Evolutionary conservation across 495 filamentous ascomycete species (phyloP).

Genomic region (Lineolata rhizophorae): DNA sequence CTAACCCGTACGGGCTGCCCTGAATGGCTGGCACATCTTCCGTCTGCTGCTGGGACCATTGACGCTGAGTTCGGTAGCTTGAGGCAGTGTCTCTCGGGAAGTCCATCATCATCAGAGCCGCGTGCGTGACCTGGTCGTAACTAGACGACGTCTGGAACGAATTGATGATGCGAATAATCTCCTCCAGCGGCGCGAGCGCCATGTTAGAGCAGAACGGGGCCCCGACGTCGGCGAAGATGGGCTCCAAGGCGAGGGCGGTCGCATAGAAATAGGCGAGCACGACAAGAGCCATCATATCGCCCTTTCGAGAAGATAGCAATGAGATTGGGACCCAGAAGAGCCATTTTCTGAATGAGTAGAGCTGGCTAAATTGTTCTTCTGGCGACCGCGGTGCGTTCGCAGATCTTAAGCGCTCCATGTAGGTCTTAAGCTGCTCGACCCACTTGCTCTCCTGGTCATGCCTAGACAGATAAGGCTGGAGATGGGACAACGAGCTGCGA

Average conservation of each 20-base stretch:
- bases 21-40: slow-evolving; percentile 6
- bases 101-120: slow-evolving; percentile 16
- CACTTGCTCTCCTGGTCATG: slow-evolving; percentile 52
- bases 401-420: slow-evolving; percentile 56
- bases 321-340: slow-evolving; percentile 81
- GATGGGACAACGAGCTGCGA: slow-evolving; percentile 43
- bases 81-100: slow-evolving; percentile 13
- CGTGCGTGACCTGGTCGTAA: slow-evolving; percentile 10
- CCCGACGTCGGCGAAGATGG: slow-evolving; percentile 75
- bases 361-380: slow-evolving; percentile 66
- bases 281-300: slow-evolving; percentile 45
- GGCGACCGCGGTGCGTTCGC: slow-evolving; percentile 50
- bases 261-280: slow-evolving; percentile 85
- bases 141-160: slow-evolving; percentile 12
- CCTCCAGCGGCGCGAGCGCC: slow-evolving; percentile 16
- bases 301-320: slow-evolving; percentile 33
- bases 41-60: slow-evolving; percentile 13
- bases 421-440: slow-evolving; percentile 57
- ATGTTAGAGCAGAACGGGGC: slow-evolving; percentile 35
- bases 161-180: slow-evolving; percentile 16
- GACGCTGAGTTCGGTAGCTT: slow-evolving; percentile 11
- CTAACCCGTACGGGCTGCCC: slow-evolving; percentile 6
- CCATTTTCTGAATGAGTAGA: slow-evolving; percentile 73
- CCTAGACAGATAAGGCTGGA: slow-evolving; percentile 48
- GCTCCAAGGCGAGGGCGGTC: slow-evolving; percentile 65